These are phyloP conservation scores for Mycena haematopus DNA, from an alignment of 768 basidiomycete species.

Conservation along the genomic window DNA sequence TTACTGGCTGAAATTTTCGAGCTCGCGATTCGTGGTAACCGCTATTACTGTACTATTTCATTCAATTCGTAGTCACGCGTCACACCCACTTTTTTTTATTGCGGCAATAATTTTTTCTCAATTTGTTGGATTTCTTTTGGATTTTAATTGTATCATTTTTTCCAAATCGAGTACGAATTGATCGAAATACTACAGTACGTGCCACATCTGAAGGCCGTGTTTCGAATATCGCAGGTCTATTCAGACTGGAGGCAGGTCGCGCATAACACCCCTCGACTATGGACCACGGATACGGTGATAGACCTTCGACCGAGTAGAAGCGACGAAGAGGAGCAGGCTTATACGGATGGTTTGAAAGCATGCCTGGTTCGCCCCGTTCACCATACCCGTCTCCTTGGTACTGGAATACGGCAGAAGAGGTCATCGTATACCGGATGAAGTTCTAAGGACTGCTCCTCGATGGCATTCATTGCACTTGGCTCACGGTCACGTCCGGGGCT, in stretches of 20 bases:
- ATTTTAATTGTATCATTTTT: no score
- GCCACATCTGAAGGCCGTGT: no score
- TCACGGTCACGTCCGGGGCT: no score
- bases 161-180: no score
- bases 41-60: no score
- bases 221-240: slow-evolving; percentile 2
- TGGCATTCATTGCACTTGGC: not conserved
- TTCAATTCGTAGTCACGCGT: no score
- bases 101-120: no score
- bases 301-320: no score
- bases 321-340: not conserved
- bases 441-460: not conserved
- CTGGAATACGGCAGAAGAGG: not conserved
- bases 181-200: no score
- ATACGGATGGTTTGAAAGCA: not conserved
- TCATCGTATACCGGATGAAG: not conserved
- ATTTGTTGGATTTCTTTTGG: no score
- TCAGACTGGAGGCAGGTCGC: slow-evolving; percentile 5
- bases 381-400: not conserved
- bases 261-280: slow-evolving; percentile 1
- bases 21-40: not conserved
- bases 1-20: not conserved
- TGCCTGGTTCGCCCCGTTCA: not conserved
- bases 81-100: no score
- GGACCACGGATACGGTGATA: not conserved